These are phyloP conservation scores for Nymphaea colorata DNA, from an alignment of 164 flowering plant species.

Conservation along the genomic window DNA sequence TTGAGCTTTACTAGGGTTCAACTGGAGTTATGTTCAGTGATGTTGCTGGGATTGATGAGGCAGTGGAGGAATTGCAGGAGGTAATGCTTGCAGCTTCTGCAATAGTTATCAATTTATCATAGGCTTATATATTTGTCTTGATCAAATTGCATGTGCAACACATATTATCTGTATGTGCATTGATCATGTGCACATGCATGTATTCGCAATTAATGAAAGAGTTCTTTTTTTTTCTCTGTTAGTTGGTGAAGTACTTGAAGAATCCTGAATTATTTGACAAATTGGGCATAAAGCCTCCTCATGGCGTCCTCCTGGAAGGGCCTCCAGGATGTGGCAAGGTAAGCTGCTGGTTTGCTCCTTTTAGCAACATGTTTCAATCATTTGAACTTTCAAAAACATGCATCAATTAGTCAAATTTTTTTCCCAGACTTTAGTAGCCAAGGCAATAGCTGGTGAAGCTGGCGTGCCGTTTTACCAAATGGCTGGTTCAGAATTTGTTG, in stretches of 20 bases:
- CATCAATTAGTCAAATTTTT: not conserved
- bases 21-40: conserved; percentile 82
- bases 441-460: conserved; percentile 99
- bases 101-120: no score
- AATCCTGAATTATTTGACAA: conserved; percentile 91
- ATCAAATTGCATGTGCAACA: no score
- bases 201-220: no score
- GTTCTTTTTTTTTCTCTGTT: conserved; percentile 8
- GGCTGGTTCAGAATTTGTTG: conserved; percentile 99
- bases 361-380: not conserved
- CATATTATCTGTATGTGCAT: no score
- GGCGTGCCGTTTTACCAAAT: conserved; percentile 98
- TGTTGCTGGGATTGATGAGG: conserved; percentile 96
- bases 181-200: no score
- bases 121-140: no score
- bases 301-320: conserved; percentile 95
- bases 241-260: conserved; percentile 94
- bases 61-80: conserved; percentile 97
- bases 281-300: conserved; percentile 96
- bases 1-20: conserved; percentile 51
- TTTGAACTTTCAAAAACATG: not conserved
- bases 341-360: conserved; percentile 9
- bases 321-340: conserved; percentile 99
- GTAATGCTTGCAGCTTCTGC: conserved; percentile 16
- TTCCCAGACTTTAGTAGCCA: conserved; percentile 90